Evolutionary conservation across 768 basidiomycete species (phyloP), one percentile per base, ranked within the genome.

Genomic region (Porphyrellus cyaneotinctus): DNA sequence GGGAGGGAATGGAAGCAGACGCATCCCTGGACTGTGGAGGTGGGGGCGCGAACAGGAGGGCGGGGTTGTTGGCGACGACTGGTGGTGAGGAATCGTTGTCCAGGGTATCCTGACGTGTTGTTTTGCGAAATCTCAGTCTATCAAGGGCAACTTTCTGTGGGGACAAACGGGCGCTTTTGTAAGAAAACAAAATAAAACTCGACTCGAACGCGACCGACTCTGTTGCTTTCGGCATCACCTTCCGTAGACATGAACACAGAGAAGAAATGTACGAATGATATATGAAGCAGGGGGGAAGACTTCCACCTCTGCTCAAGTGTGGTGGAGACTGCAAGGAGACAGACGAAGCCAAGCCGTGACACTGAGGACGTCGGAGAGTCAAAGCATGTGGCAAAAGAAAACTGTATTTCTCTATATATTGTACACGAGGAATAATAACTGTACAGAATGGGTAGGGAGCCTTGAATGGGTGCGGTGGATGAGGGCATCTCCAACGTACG

Each of bases 21-120:
- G 79, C 87, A 74, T 91, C 88, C 61, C 88, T 80, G 54, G 87
- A 87, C 73, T 91, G 88, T 33, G 78, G 42, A 9, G 85, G 84
- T 53, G 77, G 82, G 14, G 59, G 53, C 33, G 39, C 56, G 37
- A 62, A 61, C 49, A 64, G 43, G 36, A 59, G 58, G 30, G 82
- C 68, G 26, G 84, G 84, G 44, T 77, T 84, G 73, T 88, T 86
- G 60, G 82, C 74, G 52, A 83, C 80, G 67, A 84, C 82, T 20
- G 79, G 51, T 5, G 80, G 84, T 53, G 78, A 78, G 18, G 66
- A 58, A 47, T 56, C 62, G 57, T 37, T 43, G 46, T 61, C 59
- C 43, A 57, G 57, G 60, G 52, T 66, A 62, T 58, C 70, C 53
- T 57, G 69, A 60, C 63, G 68, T 61, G 41, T 59, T 48, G 58